These are phyloP conservation scores for Rhynchospora breviuscula DNA, from an alignment of 176 grass and related monocot genomes.

Conservation along the genomic window DNA sequence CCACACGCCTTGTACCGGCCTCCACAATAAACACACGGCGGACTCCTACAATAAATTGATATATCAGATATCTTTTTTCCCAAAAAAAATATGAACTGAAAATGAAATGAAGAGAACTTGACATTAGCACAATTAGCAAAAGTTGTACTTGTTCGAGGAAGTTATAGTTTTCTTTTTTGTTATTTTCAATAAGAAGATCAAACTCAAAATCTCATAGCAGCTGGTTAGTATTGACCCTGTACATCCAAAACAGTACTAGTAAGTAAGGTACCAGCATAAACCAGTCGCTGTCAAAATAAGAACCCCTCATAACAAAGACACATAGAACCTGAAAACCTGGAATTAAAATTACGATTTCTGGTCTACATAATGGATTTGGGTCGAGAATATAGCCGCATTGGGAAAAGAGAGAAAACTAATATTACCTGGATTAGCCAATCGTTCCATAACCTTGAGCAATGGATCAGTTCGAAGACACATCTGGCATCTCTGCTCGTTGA, in stretches of 20 bases:
- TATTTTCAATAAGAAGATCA: neutral
- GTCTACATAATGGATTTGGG: neutral
- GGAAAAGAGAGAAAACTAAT: neutral
- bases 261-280: neutral
- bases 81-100: neutral
- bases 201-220: neutral
- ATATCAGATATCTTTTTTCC: neutral
- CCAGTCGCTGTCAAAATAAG: neutral
- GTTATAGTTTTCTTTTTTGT: neutral
- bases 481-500: constrained; percentile 88
- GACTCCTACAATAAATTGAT: constrained; percentile 40
- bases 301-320: neutral
- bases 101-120: neutral
- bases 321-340: neutral
- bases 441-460: constrained; percentile 94
- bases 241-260: neutral
- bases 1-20: constrained; percentile 93
- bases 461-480: constrained; percentile 96
- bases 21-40: constrained; percentile 93
- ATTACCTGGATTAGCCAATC: constrained; percentile 87
- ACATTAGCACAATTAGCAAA: neutral
- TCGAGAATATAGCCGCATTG: neutral
- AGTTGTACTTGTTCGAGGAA: neutral
- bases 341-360: neutral
- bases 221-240: neutral